phyloP scores from a whole-genome alignment of 75 land plant species.

The Picea glauca region DNA sequence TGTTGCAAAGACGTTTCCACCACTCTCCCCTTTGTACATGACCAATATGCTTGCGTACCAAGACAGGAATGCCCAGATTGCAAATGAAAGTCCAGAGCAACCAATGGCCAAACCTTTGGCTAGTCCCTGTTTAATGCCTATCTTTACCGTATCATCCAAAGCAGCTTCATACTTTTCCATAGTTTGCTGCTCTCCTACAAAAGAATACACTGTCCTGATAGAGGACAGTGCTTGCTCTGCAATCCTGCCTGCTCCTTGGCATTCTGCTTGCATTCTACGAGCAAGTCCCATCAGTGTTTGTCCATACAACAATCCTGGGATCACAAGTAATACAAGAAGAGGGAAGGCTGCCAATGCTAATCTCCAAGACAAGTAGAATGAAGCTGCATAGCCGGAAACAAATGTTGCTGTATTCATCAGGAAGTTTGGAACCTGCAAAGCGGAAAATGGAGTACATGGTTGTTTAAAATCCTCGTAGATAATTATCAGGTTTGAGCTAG shows the following conservation, averaged over 20 bases:
- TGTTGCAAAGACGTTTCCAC: constrained; percentile 63
- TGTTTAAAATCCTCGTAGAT: background rate
- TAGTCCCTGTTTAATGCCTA: constrained; percentile 71
- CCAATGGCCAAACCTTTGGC: constrained; percentile 82
- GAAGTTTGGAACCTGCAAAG: constrained; percentile 62
- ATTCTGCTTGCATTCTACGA: constrained; percentile 30
- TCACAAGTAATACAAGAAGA: constrained; percentile 48
- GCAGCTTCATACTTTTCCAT: constrained; percentile 37
- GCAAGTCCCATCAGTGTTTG: constrained; percentile 47
- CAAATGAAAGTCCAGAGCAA: constrained; percentile 56
- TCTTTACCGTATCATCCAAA: constrained; percentile 36
- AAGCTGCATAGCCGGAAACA: constrained; percentile 55
- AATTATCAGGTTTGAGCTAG: background rate
- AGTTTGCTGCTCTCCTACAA: constrained; percentile 62
- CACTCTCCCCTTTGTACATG: constrained; percentile 60
- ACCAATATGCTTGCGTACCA: constrained; percentile 67
- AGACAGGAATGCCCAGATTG: constrained; percentile 76
- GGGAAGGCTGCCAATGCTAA: constrained; percentile 65
- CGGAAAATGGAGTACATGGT: too few species aligned
- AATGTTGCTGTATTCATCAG: constrained; percentile 55
- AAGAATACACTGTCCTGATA: constrained; percentile 71
- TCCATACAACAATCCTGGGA: constrained; percentile 79
- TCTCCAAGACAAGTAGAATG: constrained; percentile 60
- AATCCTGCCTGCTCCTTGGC: constrained; percentile 60
- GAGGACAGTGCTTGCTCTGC: constrained; percentile 76